Conservation (phyloP, 345 rosid species). For the thale cress (Arabidopsis thaliana) region TAIR10.1 NC_003070.9:3226501-3227000, state of each 20-base stretch:
- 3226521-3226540: conserved; percentile 1
- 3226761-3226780: background rate
- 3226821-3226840: conserved; percentile 67
- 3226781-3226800: background rate
- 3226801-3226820: conserved; percentile 61
- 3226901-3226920: conserved; percentile 25
- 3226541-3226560: conserved; percentile 13
- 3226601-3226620: conserved; percentile 15
- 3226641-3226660: background rate
- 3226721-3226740: conserved; percentile 7
- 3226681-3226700: conserved; percentile 12
- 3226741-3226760: background rate
- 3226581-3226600: conserved; percentile 25
- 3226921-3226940: conserved; percentile 15
- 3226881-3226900: background rate
- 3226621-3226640: background rate
- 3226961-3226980: conserved; percentile 30
- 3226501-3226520: background rate
- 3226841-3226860: conserved; percentile 76
- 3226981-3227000: conserved; percentile 31
- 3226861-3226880: conserved; percentile 18
- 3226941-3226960: conserved; percentile 19
- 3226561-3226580: conserved; percentile 21
- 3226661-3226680: conserved; percentile 15
- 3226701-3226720: conserved; percentile 10